Evolutionary conservation across 768 basidiomycete species (phyloP), one percentile per base, ranked within the genome.

Genomic region (Botryobasidium botryosum): DNA sequence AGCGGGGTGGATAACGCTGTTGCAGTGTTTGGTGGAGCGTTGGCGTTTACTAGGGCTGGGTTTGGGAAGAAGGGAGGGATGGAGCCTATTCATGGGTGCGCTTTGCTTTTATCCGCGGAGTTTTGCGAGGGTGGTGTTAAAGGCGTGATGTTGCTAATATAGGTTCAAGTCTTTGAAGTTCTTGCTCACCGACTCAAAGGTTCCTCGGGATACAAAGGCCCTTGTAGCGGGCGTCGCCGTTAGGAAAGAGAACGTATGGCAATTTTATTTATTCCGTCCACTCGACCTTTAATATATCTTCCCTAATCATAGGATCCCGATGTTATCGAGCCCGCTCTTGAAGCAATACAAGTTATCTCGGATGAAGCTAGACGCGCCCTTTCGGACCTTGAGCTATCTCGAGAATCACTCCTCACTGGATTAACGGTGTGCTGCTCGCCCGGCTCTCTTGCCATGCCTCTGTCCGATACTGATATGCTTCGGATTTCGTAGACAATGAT

Each of bases 1-100:
- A 92, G 87, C 54, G 94, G 94, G 6, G 83, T 99, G 20, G 94
- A 99, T 59, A 97, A 99, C 60, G 83, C 90, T 17, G 86, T 96
- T 28, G 72, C 84, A 13, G 82, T 88, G 1, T 83, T 79, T 56
- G 94, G 94, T 17, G 92, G 92, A 39, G 94, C 88, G 23, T 67
- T 97, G 52, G 75, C 79, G 17, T 99, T 92, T 63, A 84, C 80
- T 15, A 74, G 83, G 45, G 66, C 84, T 52, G 77, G 81, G 48
- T 85, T 80, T 50, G 75, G 70, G 41, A 56, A 76, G 67, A 63
- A 77, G 59, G 74, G 78, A 49, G 83, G 84, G 26, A 81, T 96
- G 78, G 78, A 86, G 59, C 62, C 68, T 4, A 77, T 94, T 50
- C 74, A 82, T 51, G 87, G 88, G 85, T 90, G 57, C 60, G 77